Evolutionary conservation across 306 rosid genomes (phyloP).

Genomic region (Glycine soja): DNA sequence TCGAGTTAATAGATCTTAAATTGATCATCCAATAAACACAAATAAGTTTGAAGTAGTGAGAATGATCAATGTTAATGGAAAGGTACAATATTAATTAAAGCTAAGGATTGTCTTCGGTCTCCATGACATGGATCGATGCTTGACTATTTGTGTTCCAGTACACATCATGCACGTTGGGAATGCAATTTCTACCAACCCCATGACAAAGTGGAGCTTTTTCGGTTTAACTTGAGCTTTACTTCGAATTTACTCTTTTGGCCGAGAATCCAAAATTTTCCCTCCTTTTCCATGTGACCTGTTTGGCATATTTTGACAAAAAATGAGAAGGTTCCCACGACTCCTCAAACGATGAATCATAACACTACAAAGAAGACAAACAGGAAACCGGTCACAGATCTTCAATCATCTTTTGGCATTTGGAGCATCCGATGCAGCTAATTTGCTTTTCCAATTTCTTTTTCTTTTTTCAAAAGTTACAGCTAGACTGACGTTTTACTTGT

Average conservation of each 20-base stretch:
- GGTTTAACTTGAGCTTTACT: conserved; percentile 42
- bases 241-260: conserved; percentile 25
- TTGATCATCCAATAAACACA: too few species aligned
- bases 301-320: conserved; percentile 51
- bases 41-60: too few species aligned
- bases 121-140: not conserved
- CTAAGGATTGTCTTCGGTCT: not conserved
- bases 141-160: not conserved
- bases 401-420: conserved; percentile 24
- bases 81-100: too few species aligned
- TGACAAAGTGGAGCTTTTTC: conserved; percentile 43
- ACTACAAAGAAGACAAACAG: conserved; percentile 33
- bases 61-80: too few species aligned
- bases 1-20: too few species aligned
- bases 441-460: not conserved
- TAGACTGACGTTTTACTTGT: not conserved
- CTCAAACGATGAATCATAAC: not conserved
- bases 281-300: conserved; percentile 51
- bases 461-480: not conserved
- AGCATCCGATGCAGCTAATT: conserved; percentile 50
- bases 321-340: conserved; percentile 52
- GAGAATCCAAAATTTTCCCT: conserved; percentile 50
- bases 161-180: conserved; percentile 1
- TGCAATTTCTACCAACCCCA: conserved; percentile 40
- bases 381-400: conserved; percentile 13